Evolutionary conservation across 2,329 filamentous ascomycete genomes (phyloP).

Genomic region (Verruconis gallopava): DNA sequence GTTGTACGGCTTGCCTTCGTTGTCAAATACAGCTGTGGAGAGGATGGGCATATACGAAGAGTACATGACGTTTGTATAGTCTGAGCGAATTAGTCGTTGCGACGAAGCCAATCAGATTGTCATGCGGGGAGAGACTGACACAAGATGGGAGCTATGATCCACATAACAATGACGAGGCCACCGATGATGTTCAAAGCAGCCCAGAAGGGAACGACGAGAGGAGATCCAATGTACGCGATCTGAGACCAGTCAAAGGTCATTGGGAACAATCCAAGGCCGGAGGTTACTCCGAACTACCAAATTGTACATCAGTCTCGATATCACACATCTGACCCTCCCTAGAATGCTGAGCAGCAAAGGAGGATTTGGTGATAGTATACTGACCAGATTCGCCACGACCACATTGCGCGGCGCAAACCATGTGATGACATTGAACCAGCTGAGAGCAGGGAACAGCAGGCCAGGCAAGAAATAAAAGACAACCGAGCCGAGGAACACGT

Average conservation of each 20-base stretch:
- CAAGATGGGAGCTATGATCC: slow-evolving; percentile 65
- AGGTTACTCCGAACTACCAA: slow-evolving; percentile 70
- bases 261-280: slow-evolving; percentile 70
- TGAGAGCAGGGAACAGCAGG: slow-evolving; percentile 68
- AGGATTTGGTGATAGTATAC: too few relatives aligned
- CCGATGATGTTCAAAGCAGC: slow-evolving; percentile 74
- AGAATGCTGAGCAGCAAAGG: too few relatives aligned
- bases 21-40: slow-evolving; percentile 75
- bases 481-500: slow-evolving; percentile 58
- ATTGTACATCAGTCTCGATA: slow-evolving; percentile 26
- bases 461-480: slow-evolving; percentile 78
- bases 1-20: slow-evolving; percentile 66
- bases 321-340: background rate
- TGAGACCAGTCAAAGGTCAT: slow-evolving; percentile 89
- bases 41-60: slow-evolving; percentile 79
- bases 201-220: slow-evolving; percentile 74
- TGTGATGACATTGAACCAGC: slow-evolving; percentile 79
- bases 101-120: background rate
- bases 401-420: slow-evolving; percentile 82
- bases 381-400: slow-evolving; percentile 63
- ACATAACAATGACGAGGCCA: slow-evolving; percentile 71
- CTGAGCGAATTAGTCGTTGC: slow-evolving; percentile 15
- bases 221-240: slow-evolving; percentile 76
- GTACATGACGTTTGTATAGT: slow-evolving; percentile 68
- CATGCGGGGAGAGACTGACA: slow-evolving; percentile 27